Percentiles rank a stretch among this genome's conserved stretches.
Conservation (phyloP, 2,329 filamentous ascomycete species). For the Clathrospora elynae region DNA sequence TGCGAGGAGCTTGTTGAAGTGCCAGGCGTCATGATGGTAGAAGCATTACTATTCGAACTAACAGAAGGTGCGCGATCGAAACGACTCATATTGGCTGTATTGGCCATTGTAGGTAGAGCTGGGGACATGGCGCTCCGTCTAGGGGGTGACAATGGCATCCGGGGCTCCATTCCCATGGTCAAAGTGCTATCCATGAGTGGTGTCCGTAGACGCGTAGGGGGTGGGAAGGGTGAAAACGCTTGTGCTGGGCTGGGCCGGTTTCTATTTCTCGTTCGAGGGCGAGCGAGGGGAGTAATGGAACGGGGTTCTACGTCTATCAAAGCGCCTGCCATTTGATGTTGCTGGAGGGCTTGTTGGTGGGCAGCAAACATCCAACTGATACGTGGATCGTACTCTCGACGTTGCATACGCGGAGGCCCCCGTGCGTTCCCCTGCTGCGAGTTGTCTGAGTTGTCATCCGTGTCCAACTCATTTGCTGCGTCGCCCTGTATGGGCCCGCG, state of each 20-base stretch:
- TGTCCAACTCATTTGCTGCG: conserved; percentile 40
- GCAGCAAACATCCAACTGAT: conserved; percentile 52
- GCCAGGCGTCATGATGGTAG: conserved; percentile 37
- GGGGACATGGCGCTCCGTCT: conserved; percentile 34
- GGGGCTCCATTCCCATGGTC: conserved; percentile 27
- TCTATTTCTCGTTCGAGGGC: conserved; percentile 48
- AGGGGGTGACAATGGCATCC: conserved; percentile 40
- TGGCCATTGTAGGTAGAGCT: conserved; percentile 22
- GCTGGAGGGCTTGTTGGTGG: conserved; percentile 47
- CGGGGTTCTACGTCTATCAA: conserved; percentile 46
- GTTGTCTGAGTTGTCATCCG: conserved; percentile 48
- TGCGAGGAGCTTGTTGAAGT: conserved; percentile 36
- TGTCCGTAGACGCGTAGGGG: conserved; percentile 43
- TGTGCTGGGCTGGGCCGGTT: conserved; percentile 47
- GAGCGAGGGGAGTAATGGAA: conserved; percentile 47
- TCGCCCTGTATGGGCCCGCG: conserved; percentile 31
- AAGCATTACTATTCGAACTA: conserved; percentile 37
- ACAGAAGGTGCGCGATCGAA: conserved; percentile 36
- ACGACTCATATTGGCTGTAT: conserved; percentile 19
- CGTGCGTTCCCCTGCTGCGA: conserved; percentile 40
- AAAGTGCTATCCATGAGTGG: conserved; percentile 42
- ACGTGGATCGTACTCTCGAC: conserved; percentile 48
- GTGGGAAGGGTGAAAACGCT: conserved; percentile 43
- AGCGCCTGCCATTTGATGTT: conserved; percentile 38
- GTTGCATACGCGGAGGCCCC: conserved; percentile 31